A percentile compares a stretch with the other conserved stretches of the same genome.
Evolutionary conservation across 2,329 filamentous ascomycete genomes (phyloP).

Genomic region (Aspergillus ibericus): DNA sequence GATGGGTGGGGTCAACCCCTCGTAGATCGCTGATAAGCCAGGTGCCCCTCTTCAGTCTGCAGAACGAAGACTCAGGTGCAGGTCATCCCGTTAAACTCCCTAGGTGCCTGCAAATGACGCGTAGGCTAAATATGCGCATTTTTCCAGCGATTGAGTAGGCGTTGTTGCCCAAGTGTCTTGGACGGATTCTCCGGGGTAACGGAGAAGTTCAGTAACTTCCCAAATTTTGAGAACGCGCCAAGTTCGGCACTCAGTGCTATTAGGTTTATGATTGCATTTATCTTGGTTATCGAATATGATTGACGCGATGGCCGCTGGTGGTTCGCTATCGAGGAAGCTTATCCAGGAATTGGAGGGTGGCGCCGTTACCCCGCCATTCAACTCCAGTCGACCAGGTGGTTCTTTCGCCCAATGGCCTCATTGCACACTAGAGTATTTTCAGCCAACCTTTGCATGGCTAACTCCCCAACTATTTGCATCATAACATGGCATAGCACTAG

Average conservation of each 20-base stretch:
- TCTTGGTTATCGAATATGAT: not conserved
- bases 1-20: not conserved
- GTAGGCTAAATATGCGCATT: too few species aligned
- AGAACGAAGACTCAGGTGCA: not conserved
- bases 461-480: too few species aligned
- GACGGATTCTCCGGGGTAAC: not conserved
- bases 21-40: not conserved
- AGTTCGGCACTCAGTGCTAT: not conserved
- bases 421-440: too few species aligned
- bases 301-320: not conserved
- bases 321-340: not conserved
- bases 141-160: not conserved
- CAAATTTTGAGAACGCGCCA: not conserved
- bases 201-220: not conserved
- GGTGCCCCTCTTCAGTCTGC: not conserved
- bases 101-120: too few species aligned
- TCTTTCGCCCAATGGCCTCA: too few species aligned
- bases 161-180: not conserved
- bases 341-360: not conserved
- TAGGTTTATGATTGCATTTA: not conserved
- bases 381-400: not conserved
- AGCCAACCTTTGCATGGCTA: too few species aligned
- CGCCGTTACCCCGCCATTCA: not conserved
- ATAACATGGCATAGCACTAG: too few species aligned
- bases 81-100: not conserved